Evolutionary conservation across 805 yeast genomes (phyloP), one percentile per base, ranked within the genome.

Genomic region (Candida krabiensis): DNA sequence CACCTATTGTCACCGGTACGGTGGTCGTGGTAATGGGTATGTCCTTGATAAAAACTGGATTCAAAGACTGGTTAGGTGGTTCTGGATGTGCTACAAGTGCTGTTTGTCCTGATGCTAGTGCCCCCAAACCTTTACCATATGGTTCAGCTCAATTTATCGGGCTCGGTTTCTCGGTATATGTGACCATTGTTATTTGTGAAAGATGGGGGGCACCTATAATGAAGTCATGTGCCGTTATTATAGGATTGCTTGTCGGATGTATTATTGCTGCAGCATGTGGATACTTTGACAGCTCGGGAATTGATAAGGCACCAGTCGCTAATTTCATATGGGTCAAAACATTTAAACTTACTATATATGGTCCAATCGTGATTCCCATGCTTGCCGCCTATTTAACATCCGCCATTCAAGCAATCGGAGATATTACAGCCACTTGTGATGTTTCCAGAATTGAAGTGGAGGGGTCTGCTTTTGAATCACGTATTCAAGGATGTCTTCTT

Each of bases 371-470:
- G 3, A 64, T 88, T 36, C 96, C 96, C 3, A 74, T 86, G 67
- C 63, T 88, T 38, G 91, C 95, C 1, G 82, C 86, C 28, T 88
- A 79, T 58, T 69, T 88, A 21, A 86, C 82, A 16, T 64, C 85
- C 52, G 83, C 85, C 76, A 86, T 87, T 86, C 96, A 88, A 68
- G 83, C 95, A 37, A 86, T 88, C 55, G 96, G 96, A 61, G 96
- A 88, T 62, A 82, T 88, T 55, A 86, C 96, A 22, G 96, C 96
- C 21, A 86, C 96, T 29, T 82, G 86, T 38, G 96, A 88, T 61
- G 96, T 88, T 14, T 84, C 95, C 4, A 70, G 93, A 49, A 66
- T 83, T 46, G 87, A 82, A 44, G 88, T 86, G 39, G 88, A 83
- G 55, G 96, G 96, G 46, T 78, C 75, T 32, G 52, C 72, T 14